Conservation (phyloP, 2,329 filamentous ascomycete genomes). For the Diaporthe vaccinii region DNA sequence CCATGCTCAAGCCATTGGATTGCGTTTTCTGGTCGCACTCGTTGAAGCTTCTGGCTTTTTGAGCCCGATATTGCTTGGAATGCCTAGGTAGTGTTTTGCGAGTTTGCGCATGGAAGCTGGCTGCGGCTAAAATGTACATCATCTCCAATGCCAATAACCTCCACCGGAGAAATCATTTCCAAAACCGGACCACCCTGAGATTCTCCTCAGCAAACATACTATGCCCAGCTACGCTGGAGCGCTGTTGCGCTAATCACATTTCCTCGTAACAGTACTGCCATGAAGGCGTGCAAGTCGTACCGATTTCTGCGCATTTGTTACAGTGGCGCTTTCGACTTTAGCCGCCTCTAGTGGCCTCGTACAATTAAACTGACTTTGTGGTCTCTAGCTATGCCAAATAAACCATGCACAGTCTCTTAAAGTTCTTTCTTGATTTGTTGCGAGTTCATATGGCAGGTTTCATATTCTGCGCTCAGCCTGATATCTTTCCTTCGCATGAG, state of each 20-base stretch:
- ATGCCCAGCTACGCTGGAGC: no score
- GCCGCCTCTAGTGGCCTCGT: neutral
- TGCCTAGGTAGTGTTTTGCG: neutral
- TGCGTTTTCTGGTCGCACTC: neutral
- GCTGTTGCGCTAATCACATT: neutral
- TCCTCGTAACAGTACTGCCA: neutral
- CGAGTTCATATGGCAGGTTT: neutral
- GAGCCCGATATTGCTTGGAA: neutral
- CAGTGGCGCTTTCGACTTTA: neutral
- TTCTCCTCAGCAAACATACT: no score
- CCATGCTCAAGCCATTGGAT: no score
- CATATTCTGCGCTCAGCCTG: neutral
- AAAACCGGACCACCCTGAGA: neutral
- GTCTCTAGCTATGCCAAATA: neutral
- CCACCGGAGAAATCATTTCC: neutral
- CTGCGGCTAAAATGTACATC: neutral
- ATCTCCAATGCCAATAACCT: no score
- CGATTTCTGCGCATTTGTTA: neutral
- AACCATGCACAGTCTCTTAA: no score
- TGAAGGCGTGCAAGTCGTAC: no score
- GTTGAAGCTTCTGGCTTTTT: neutral
- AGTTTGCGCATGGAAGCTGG: neutral
- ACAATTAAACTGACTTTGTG: no score
- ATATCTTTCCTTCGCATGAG: neutral
- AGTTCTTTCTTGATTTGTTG: neutral